These are phyloP conservation scores for Ajuga reptans DNA, from an alignment of 305 asterid genomes.

Conservation along the genomic window DNA sequence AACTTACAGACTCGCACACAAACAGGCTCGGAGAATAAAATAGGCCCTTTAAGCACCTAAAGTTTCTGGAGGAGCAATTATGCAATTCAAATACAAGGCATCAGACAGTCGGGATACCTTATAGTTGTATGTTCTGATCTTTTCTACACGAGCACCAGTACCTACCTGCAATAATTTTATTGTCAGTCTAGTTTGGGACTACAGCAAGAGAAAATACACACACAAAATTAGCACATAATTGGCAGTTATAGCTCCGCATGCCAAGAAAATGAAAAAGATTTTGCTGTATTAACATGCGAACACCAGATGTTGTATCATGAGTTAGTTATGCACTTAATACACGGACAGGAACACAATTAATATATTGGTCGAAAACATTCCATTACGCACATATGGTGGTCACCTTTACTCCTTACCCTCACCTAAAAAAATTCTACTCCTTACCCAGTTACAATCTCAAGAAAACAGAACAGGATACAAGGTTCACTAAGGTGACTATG, in stretches of 20 bases:
- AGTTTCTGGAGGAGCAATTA: neutral
- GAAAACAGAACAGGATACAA: neutral
- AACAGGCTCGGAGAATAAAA: no score
- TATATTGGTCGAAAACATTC: neutral
- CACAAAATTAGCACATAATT: neutral
- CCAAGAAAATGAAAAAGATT: neutral
- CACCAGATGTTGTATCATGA: neutral
- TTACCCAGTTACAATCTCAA: slow-evolving; percentile 1
- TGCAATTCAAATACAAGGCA: slow-evolving; percentile 15
- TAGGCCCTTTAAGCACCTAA: no score
- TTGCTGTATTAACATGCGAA: neutral
- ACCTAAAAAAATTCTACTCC: neutral
- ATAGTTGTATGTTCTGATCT: slow-evolving; percentile 88
- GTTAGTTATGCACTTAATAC: neutral
- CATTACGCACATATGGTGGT: neutral
- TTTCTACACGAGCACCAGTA: slow-evolving; percentile 93
- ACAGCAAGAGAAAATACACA: neutral
- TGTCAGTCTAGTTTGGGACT: slow-evolving; percentile 18
- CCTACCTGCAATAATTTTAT: slow-evolving; percentile 63
- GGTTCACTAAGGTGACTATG: neutral
- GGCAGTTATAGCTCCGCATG: neutral
- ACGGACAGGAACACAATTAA: neutral
- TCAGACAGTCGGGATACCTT: slow-evolving; percentile 45
- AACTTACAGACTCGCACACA: no score
- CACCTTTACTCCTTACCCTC: no score